Base-by-base conservation (phyloP, 768 basidiomycete species). In the Cyclocybe cylindracea region DNA sequence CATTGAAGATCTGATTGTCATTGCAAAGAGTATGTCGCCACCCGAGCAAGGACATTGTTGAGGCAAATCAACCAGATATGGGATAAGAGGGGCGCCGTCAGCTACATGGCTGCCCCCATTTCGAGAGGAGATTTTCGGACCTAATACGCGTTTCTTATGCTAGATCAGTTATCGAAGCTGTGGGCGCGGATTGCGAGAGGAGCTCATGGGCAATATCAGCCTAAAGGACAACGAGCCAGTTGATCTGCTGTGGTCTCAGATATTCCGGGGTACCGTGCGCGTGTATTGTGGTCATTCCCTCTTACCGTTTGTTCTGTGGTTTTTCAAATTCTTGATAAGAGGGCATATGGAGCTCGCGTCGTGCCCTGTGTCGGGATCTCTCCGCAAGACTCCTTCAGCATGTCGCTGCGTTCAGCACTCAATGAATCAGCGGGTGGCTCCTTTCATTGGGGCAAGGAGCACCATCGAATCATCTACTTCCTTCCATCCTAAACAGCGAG, bases 401-500 rank as follows among this genome's bases (percentile, higher is more conserved):
- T 64, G 97, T 99, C 61, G n/a, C n/a, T n/a, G n/a, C 88, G 97
- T 53, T 94, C 97, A n/a, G n/a, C n/a, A n/a, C n/a, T n/a, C n/a
- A n/a, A n/a, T n/a, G n/a, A n/a, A 97, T 99, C 62, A 94, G 88
- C 58, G 97, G 97, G 16, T 99, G 45, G 95, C 96, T 4, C 96
- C 97, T 42, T 78, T 98, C n/a, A 36, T 82, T 98, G n/a, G 14
- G 94, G 91, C 60, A 91, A 90, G 57, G 93, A 95, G 49, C n/a
- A 99, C 97, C 8, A 90, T 95, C 63, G 95, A 99, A 91, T 99
- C 64, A 99, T 99, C 73, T n/a, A n/a, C n/a, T n/a, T n/a, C n/a
- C n/a, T n/a, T n/a, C n/a, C n/a, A n/a, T n/a, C n/a, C n/a, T n/a
- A n/a, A n/a, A n/a, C n/a, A n/a, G n/a, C n/a, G n/a, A n/a, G n/a